phyloP scores from a whole-genome alignment of 768 basidiomycete species.

The Leccinum olivaceopallidum region DNA sequence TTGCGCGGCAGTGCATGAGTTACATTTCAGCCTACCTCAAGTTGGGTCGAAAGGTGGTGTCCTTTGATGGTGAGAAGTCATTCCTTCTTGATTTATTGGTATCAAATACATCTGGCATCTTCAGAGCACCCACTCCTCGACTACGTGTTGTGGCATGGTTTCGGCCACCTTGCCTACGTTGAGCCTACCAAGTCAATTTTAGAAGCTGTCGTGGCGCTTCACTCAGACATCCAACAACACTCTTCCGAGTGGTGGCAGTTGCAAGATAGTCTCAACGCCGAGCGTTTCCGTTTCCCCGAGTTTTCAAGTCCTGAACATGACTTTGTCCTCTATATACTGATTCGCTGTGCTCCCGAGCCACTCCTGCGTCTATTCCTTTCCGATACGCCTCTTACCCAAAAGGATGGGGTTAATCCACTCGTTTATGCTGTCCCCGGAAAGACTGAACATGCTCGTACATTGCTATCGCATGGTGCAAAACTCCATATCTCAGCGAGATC shows the following conservation, averaged over 20 bases:
- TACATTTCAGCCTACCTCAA: too few species aligned
- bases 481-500: background rate
- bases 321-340: background rate
- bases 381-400: background rate
- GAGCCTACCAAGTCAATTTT: background rate
- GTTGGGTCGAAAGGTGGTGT: too few species aligned
- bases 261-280: too few species aligned
- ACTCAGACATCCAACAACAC: background rate
- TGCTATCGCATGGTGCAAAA: background rate
- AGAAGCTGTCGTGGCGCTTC: background rate
- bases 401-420: background rate
- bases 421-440: background rate
- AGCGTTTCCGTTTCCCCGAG: too few species aligned
- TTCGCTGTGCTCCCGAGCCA: background rate
- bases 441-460: background rate
- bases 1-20: too few species aligned
- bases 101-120: too few species aligned
- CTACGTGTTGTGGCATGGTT: background rate
- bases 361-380: background rate
- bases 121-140: too few species aligned
- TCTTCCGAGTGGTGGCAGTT: background rate
- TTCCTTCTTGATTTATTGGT: too few species aligned
- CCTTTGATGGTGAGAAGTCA: too few species aligned
- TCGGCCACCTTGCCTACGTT: background rate
- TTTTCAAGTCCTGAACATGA: background rate